These are phyloP conservation scores for Yarrowia sp. DNA, from an alignment of 805 yeast genomes.

Conservation along the genomic window DNA sequence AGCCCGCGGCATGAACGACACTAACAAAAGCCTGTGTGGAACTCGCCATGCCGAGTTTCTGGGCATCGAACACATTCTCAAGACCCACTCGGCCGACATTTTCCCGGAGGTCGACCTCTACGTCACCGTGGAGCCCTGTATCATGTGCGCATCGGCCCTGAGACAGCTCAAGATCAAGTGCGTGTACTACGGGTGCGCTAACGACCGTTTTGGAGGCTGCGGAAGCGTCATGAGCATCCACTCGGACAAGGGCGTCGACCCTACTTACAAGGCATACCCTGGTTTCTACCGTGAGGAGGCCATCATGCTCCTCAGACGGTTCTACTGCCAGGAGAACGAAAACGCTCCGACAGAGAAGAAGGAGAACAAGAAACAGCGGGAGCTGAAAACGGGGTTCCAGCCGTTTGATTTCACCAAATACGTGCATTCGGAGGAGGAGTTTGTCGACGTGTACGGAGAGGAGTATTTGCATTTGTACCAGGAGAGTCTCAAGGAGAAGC, in stretches of 20 bases:
- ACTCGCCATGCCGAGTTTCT: slow-evolving; percentile 84
- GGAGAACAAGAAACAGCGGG: slow-evolving; percentile 51
- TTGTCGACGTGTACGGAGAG: slow-evolving; percentile 50
- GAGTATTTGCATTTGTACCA: slow-evolving; percentile 36
- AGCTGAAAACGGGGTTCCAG: slow-evolving; percentile 53
- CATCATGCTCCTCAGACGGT: slow-evolving; percentile 71
- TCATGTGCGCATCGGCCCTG: slow-evolving; percentile 94
- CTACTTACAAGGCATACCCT: slow-evolving; percentile 60
- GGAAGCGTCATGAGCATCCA: slow-evolving; percentile 76
- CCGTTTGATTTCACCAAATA: slow-evolving; percentile 55
- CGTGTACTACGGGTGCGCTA: slow-evolving; percentile 89
- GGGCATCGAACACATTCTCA: slow-evolving; percentile 60
- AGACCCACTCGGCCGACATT: slow-evolving; percentile 37
- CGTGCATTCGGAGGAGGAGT: slow-evolving; percentile 48
- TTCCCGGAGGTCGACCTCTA: slow-evolving; percentile 65
- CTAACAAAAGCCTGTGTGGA: slow-evolving; percentile 70
- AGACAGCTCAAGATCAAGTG: slow-evolving; percentile 70
- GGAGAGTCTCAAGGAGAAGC: slow-evolving; percentile 14
- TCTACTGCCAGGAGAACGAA: slow-evolving; percentile 81
- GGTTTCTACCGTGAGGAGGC: slow-evolving; percentile 83
- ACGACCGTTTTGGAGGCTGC: slow-evolving; percentile 95
- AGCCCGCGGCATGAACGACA: slow-evolving; percentile 79
- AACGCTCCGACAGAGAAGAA: slow-evolving; percentile 78
- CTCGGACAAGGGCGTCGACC: slow-evolving; percentile 42
- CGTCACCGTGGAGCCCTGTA: slow-evolving; percentile 97